Evolutionary conservation across 257 asterid species (phyloP), one percentile per base, ranked within the genome.

Genomic region (Datura wrightii): DNA sequence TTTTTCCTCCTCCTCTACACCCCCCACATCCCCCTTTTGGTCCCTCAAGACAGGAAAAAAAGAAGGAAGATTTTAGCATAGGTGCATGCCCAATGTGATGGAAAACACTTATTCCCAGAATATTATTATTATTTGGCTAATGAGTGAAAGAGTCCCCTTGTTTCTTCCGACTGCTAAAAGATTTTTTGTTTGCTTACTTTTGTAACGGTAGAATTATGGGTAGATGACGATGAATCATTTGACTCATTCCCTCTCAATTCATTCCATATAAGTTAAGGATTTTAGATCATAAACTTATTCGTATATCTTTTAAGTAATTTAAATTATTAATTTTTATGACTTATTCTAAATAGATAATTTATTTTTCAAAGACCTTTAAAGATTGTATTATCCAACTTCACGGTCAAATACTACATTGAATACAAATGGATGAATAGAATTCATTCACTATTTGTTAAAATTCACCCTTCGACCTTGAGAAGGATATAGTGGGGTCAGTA

Each of bases 71-170:
- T 1, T 19, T 72, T 46, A 13, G 80, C 59, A 24, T 19, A 48
- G 80, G 60, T 48, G 60, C 42, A 48, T 74, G 44, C 0, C 59
- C 60, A 74, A 48, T 74, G 80, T 74, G 62, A 76, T 76, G 46
- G 6, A 48, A 24, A 13, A 54, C 82, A 50, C 19, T 74, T 74
- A 74, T 46, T 44, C 59, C 80, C 58, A 74, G 80, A 74, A 74
- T 74, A 74, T 74, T 74, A 74, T 31, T 63, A 8, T 18, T 16
- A 39, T 39, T 72, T 72, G 15, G 10, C n/a, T 19, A 72, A n/a
- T 46, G 4, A 44, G 14, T 72, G 80, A 11, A 24, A 8, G 7
- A 72, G 59, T 46, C 0, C 53, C 13, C 16, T 78, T 78, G 82
- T 78, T 78, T 31, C 63, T 78, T 78, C 82, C 82, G 63, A 78